Base-by-base conservation (phyloP, 768 basidiomycete species). In the Tremella fuciformis region DNA sequence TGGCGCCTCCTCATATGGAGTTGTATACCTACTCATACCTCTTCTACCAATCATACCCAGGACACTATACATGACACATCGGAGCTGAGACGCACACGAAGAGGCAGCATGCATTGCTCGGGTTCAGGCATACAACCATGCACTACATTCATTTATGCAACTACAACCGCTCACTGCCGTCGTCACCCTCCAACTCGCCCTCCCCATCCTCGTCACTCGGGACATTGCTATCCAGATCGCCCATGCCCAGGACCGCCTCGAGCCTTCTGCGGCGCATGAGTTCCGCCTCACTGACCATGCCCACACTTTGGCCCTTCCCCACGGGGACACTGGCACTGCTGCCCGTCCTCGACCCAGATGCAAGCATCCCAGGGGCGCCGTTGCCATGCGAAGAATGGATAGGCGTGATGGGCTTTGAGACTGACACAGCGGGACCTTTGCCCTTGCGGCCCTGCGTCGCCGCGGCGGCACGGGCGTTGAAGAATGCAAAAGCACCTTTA, bases 281-380 rank as follows among this genome's bases (percentile, higher is more conserved):
- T 67, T 90, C 83, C 53, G 88, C 83, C 66, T 91, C 81, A 67
- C 85, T 79, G 81, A 92, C 86, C 73, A 91, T 75, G 76, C 89
- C 66, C 9, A 70, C 57, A 37, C 52, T 65, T 49, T 72, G 65
- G 8, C 42, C 42, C 16, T 22, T 46, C 8, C 42, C 42, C 4
- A 22, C 16, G 1, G 65, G 67, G 1, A 64, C 67, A 16, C 67
- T 67, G 6, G 70, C 66, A n/a, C 50, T 57, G 4, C 68, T 69
- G 4, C 47, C 52, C 16, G 50, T 53, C 11, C 48, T 40, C 15
- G 54, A 46, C 18, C 42, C 42, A 8, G 42, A 18, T 8, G 7
- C 42, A 34, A 34, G 29, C 29, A 34, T 34, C 4, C 29, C 29
- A 34, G 29, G 29, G 6, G 29, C 29, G 11, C 29, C 29, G 11